Base-by-base conservation (phyloP, 805 yeast genomes). In the Kodamaea nitidulidarum region DNA sequence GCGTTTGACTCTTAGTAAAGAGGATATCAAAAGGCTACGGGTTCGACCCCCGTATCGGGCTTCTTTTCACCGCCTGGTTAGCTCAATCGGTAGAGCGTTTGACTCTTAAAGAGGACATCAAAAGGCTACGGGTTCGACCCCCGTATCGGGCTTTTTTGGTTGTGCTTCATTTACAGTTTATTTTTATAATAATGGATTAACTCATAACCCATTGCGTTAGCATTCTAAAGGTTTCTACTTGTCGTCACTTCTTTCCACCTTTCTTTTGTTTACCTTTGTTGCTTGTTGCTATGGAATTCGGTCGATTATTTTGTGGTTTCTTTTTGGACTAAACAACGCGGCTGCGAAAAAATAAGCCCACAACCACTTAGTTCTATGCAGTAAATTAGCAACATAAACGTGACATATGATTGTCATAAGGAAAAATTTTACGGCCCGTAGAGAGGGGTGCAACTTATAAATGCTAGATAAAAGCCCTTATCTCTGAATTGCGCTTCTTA, bases 21-120 rank as follows among this genome's bases (percentile, higher is more conserved):
- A 42, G 32, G 46, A 41, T 38, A 45, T 43, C 49, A 45, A 45
- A 43, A 45, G 49, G 49, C 43, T 43, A 38, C 49, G 49, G 49
- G 49, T 45, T 45, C 49, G 49, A 45, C 43, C 49, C 48, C 49
- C 49, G 49, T 38, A 45, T 45, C 49, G 49, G 49, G 49, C 49
- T 45, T 41, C 12, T 11, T 35, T n/a, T 42, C 35, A 42, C 40
- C 22, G 22, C 22, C 22, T 20, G 22, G 22, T 20, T 20, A 20
- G 22, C 22, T 20, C 22, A 20, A 20, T 20, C 22, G 22, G 22
- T 20, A 20, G 22, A 20, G 22, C 22, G 22, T 20, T 20, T 20
- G 22, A 20, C 22, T 20, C 22, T 20, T 20, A 20, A 8, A 6
- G 8, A 20, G 8, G 22, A 20, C 22, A 20, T 20, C 22, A 20